Percentiles rank a stretch among this genome's conserved stretches.
These are phyloP conservation scores for Cadophora malorum DNA, from an alignment of 2,329 filamentous ascomycete genomes.

Conservation along the genomic window DNA sequence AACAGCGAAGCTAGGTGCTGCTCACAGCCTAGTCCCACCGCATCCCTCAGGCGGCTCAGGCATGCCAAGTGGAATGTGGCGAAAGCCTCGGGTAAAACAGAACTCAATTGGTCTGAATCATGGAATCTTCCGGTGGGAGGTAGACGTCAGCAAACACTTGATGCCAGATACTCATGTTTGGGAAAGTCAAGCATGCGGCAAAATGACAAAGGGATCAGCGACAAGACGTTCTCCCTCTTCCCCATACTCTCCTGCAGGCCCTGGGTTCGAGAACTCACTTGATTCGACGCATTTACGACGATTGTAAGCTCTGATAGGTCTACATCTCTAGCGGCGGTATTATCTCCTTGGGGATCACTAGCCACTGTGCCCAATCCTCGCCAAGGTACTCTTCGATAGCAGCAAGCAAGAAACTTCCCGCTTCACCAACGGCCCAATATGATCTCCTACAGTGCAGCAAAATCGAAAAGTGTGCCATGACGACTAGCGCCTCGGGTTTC, in stretches of 20 bases:
- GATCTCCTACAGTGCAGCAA: conserved; percentile 42
- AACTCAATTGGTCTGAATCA: not conserved
- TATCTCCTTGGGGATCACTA: conserved; percentile 17
- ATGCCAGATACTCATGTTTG: not conserved
- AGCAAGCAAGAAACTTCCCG: conserved; percentile 37
- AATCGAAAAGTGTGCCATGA: conserved; percentile 48
- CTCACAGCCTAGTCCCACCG: not conserved
- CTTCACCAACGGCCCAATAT: conserved; percentile 40
- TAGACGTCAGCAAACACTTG: not conserved
- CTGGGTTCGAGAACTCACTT: too few relatives aligned
- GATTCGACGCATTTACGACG: not conserved
- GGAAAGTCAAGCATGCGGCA: not conserved
- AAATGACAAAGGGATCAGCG: not conserved
- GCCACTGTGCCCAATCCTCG: conserved; percentile 28
- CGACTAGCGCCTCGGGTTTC: conserved; percentile 46
- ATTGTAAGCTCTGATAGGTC: not conserved
- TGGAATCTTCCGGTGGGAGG: not conserved
- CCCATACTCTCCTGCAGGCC: too few relatives aligned
- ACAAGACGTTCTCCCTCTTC: not conserved
- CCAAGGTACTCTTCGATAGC: conserved; percentile 36
- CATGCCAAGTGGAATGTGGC: not conserved
- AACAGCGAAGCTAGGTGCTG: not conserved
- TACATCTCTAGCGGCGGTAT: conserved; percentile 1
- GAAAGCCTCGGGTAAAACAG: not conserved
- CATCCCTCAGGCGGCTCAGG: not conserved